Evolutionary conservation across 306 rosid genomes (phyloP), one percentile per base, ranked within the genome.

Genomic region (Acacia acuminata): DNA sequence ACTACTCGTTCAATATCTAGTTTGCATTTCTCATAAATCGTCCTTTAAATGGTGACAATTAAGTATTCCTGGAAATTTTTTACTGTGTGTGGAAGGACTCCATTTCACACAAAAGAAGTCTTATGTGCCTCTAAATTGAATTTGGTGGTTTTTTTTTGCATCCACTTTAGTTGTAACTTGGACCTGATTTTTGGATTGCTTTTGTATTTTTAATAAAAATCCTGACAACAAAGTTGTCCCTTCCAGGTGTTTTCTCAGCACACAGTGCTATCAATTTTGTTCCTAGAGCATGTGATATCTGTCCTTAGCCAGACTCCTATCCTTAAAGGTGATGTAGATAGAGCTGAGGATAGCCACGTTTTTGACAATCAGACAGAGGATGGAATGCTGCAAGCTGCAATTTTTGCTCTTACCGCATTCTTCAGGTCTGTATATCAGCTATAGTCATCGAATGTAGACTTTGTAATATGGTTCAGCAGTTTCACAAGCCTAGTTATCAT

Each of bases 221-320:
- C 30, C 50, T 71, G 76, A 71, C 24, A 5, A 43, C 25, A 63
- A 32, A 42, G 22, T 14, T 58, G 70, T 55, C 32, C 73, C 79
- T 85, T 78, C 77, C 89, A 96, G 99, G 94, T 94, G 79, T 96
- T 96, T 88, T 92, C 99, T 78, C 99, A 96, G 91, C 96, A 96
- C 85, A 40, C 88, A 64, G 87, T 65, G 81, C 94, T 96, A 78
- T 96, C 99, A 38, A 75, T 81, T 84, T 86, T 83, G 87, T 96
- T 96, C 89, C 91, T 96, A 79, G 98, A 96, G 87, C 99, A 96
- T 73, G 89, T 91, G 84, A 83, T 96, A 84, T 67, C 85, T 80
- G 90, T 90, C 84, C 93, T 96, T 71, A 86, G 91, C 73, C 96
- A 93, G 90, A 87, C 86, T 81, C 91, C 98, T 20, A 79, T 91